Evolutionary conservation across 768 basidiomycete genomes (phyloP), one percentile per base, ranked within the genome.

Genomic region (Pholiota conissans): DNA sequence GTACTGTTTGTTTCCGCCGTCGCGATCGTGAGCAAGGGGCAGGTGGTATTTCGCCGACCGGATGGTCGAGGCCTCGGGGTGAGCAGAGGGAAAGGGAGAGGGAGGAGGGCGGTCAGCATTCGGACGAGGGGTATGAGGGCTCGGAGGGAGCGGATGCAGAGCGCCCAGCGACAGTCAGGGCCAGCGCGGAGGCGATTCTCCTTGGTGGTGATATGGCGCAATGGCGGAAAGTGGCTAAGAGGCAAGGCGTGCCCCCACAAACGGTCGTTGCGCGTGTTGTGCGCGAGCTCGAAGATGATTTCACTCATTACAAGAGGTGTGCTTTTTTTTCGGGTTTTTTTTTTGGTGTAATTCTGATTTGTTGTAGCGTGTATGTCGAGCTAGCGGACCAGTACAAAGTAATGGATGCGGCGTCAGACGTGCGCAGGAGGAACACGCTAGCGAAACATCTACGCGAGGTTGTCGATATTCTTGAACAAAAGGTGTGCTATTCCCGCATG

Each of bases 241-340:
- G 66, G 60, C 69, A 74, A 39, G 78, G 77, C 49, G 63, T 91
- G 6, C 95, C 93, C 1, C 90, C 93, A 22, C 95, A 98, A 71
- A 95, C 94, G 0, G 84, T 96, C 11, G 81, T 97, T 3, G 81
- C 86, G 27, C 79, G 90, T 3, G 93, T 97, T 10, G 75, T 98
- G 28, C 71, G 89, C 58, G 93, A 96, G 71, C 77, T 99, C 7
- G 96, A 98, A 69, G 94, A 94, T 59, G 96, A 99, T 68, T 98
- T 98, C 67, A 84, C 84, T 32, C 93, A 94, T 73, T 96, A 95
- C 71, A 97, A 93, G 74, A 86, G 89, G 97, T 98, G 62, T 27
- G 86, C 76, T 26, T 22, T 29, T 32, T 16, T 57, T 47, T 46
- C 34, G 39, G 13, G 30, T 26, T 55, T 34, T 22, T n/a, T 39